Conservation (phyloP, 2,329 filamentous ascomycete genomes). For the Emmonsiellopsis sp. region DNA sequence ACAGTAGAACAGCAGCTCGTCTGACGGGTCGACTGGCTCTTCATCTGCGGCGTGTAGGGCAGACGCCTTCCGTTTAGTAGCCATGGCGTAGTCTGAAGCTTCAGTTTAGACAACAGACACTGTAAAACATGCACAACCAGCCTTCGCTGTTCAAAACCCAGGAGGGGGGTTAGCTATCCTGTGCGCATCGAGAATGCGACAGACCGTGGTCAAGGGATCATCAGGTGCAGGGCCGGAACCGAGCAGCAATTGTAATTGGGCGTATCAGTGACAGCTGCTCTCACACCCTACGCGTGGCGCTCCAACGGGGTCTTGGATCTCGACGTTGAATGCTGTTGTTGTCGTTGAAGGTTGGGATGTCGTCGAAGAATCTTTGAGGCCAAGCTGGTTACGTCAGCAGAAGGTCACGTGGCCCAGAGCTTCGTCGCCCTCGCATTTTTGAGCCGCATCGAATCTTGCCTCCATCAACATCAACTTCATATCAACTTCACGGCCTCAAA, state of each 20-base stretch:
- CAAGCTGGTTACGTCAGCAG: neutral
- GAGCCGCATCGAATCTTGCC: too few relatives aligned
- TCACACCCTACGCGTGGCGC: neutral
- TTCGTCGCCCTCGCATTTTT: neutral
- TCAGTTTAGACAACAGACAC: too few relatives aligned
- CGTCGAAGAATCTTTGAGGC: neutral
- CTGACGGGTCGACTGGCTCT: slow-evolving; percentile 82
- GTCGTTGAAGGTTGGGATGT: neutral
- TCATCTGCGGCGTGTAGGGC: slow-evolving; percentile 61
- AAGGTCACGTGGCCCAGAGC: neutral
- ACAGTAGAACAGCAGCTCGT: slow-evolving; percentile 90
- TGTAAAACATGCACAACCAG: too few relatives aligned
- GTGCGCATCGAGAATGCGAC: too few relatives aligned
- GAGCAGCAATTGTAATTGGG: too few relatives aligned
- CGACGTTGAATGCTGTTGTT: neutral
- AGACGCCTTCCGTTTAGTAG: slow-evolving; percentile 82
- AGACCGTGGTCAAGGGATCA: too few relatives aligned
- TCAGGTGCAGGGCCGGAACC: too few relatives aligned
- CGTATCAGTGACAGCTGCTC: too few relatives aligned
- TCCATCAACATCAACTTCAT: neutral
- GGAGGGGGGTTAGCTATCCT: too few relatives aligned
- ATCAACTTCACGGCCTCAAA: neutral
- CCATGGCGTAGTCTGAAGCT: slow-evolving; percentile 49
- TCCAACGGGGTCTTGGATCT: neutral
- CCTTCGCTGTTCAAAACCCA: too few relatives aligned